These are phyloP conservation scores for Verbena officinalis DNA, from an alignment of 257 asterid genomes.

Conservation along the genomic window DNA sequence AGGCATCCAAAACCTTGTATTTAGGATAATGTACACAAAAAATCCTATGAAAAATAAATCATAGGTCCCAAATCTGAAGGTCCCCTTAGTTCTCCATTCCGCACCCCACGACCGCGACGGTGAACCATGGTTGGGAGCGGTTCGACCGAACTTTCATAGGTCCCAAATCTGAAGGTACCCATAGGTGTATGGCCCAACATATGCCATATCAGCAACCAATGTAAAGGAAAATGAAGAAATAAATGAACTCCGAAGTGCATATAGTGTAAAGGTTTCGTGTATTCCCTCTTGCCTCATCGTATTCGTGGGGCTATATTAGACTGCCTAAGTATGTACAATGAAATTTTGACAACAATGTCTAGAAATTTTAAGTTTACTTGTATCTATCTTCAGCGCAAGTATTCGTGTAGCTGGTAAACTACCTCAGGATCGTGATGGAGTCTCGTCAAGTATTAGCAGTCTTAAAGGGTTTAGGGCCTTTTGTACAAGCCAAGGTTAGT, in stretches of 20 bases:
- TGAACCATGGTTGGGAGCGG: too few relatives aligned
- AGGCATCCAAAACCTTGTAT: too few relatives aligned
- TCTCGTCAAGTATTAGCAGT: constrained; percentile 42
- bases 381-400: constrained; percentile 58
- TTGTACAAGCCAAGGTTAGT: constrained; percentile 70
- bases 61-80: too few relatives aligned
- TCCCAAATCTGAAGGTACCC: too few relatives aligned
- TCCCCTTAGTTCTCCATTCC: too few relatives aligned
- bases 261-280: not conserved
- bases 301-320: constrained; percentile 4
- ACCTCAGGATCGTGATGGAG: constrained; percentile 42
- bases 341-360: constrained; percentile 9
- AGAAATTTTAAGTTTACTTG: constrained; percentile 6
- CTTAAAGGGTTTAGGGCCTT: constrained; percentile 56
- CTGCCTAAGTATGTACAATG: constrained; percentile 2
- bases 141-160: too few relatives aligned
- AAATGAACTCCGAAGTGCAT: constrained; percentile 2
- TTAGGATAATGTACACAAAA: too few relatives aligned
- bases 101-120: too few relatives aligned
- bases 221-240: too few relatives aligned
- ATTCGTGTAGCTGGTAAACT: constrained; percentile 54
- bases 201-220: too few relatives aligned
- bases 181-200: too few relatives aligned
- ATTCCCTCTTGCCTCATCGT: not conserved
- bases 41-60: too few relatives aligned